phyloP scores from a whole-genome alignment of 495 filamentous ascomycete species.

The Achaetomiella virescens region DNA sequence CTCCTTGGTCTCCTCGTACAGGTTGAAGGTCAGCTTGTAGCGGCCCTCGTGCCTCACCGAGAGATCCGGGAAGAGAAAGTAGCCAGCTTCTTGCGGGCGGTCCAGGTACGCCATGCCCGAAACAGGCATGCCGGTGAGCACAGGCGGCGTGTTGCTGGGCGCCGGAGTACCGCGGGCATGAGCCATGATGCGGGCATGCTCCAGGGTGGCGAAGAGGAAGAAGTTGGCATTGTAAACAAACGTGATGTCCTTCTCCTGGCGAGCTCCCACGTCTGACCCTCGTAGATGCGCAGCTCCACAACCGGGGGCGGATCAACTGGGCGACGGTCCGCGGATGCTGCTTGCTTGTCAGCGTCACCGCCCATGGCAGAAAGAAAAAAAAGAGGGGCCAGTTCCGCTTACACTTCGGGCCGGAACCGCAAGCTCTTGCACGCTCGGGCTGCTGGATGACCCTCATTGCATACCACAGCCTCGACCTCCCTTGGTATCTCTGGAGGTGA shows the following conservation, averaged over 20 bases:
- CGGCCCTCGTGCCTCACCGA: slow-evolving; percentile 94
- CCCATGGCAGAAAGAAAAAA: background rate
- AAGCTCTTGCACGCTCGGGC: slow-evolving; percentile 90
- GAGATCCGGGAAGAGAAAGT: slow-evolving; percentile 96
- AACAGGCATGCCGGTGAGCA: slow-evolving; percentile 91
- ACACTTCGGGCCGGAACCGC: slow-evolving; percentile 94
- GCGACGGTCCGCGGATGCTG: slow-evolving; percentile 90
- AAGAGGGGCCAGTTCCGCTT: slow-evolving; percentile 30
- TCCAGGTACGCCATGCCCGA: slow-evolving; percentile 97
- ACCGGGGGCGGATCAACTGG: slow-evolving; percentile 96
- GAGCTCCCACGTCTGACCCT: slow-evolving; percentile 55
- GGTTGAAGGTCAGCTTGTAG: slow-evolving; percentile 80
- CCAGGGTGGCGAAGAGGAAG: slow-evolving; percentile 91
- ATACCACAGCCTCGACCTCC: slow-evolving; percentile 78
- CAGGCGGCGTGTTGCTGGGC: slow-evolving; percentile 62
- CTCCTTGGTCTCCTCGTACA: slow-evolving; percentile 89
- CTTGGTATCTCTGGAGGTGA: slow-evolving; percentile 56
- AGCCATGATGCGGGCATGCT: slow-evolving; percentile 78
- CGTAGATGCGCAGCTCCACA: slow-evolving; percentile 83
- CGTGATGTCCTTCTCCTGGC: slow-evolving; percentile 76
- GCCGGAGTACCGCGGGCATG: slow-evolving; percentile 66
- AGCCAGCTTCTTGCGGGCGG: slow-evolving; percentile 82
- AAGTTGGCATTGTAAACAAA: slow-evolving; percentile 94
- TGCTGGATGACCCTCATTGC: slow-evolving; percentile 84
- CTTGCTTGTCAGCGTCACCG: slow-evolving; percentile 16